Evolutionary conservation across 2,329 filamentous ascomycete genomes (phyloP), one percentile per base, ranked within the genome.

Genomic region (Arthroderma uncinatum): DNA sequence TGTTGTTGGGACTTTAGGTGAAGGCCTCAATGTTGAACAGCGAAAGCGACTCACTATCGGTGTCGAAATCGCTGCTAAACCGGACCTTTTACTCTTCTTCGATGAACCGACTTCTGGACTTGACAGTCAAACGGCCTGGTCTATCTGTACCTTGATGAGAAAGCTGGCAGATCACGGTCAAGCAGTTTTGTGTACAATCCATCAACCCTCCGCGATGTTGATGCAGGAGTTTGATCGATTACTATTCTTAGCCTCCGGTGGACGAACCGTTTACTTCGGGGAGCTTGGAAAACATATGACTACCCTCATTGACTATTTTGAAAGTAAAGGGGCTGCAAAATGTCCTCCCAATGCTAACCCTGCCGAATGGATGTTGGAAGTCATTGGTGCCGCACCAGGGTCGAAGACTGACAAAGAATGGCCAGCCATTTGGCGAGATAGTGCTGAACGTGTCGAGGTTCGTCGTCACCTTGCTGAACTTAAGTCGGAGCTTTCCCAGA

Each of bases 101-200:
- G 92, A 97, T 65, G 92, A 97, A 72, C 92, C 92, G 12, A 96
- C 91, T 2, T 95, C 90, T 25, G 92, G 92, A 76, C 82, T 96
- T 21, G 92, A 96, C 72, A 89, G 84, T 67, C 90, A 95, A 71
- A 95, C 91, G 1, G 92, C 90, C 0, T 96, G 89, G 89, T 87
- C 89, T 60, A 95, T 96, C 68, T 80, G 89, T 53, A 85, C 89
- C 69, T 79, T 96, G 10, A 81, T 97, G 53, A 86, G 94, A 72
- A 95, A 94, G 73, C 79, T 96, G 34, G 90, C 89, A 64, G 87
- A 93, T 71, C 86, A 84, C 61, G 91, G 92, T 14, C 89, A 94
- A 69, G 91, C 92, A 54, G 88, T 96, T 71, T 82, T 96, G 16
- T 95, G 91, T 75, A 96, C 92, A 0, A 96, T 96, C 61, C 92